These are phyloP conservation scores for Polygonum aviculare DNA, from an alignment of 148 eudicot species.

Conservation along the genomic window DNA sequence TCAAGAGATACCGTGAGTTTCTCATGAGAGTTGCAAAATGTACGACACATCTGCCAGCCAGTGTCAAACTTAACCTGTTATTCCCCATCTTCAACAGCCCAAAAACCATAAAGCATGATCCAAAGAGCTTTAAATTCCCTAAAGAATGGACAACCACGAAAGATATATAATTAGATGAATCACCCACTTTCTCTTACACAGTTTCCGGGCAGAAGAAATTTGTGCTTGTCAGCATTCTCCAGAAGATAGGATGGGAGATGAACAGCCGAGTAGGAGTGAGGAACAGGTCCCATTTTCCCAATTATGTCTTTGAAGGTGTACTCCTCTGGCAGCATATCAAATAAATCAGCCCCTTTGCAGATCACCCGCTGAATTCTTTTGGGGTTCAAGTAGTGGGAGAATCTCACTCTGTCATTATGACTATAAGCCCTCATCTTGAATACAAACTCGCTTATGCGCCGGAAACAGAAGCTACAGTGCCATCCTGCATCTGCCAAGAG, in stretches of 20 bases:
- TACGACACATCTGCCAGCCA: not conserved
- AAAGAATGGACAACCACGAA: not conserved
- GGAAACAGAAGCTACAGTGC: constrained; percentile 49
- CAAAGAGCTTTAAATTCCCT: not conserved
- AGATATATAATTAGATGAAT: not conserved
- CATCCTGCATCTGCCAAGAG: constrained; percentile 43
- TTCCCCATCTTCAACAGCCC: not conserved
- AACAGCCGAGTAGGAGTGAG: constrained; percentile 39
- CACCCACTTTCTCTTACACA: constrained; percentile 39
- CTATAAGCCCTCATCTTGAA: constrained; percentile 52
- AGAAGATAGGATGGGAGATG: constrained; percentile 40
- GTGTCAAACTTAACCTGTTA: not conserved
- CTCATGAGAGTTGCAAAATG: not conserved
- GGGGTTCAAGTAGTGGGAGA: constrained; percentile 28
- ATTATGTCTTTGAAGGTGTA: constrained; percentile 39
- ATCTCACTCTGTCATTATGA: constrained; percentile 38
- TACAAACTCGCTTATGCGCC: constrained; percentile 29
- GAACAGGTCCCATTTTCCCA: constrained; percentile 40
- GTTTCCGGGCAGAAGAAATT: constrained; percentile 35
- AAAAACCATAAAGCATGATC: not conserved
- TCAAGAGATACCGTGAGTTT: not conserved
- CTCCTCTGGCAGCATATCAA: constrained; percentile 45
- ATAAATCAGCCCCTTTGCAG: constrained; percentile 37
- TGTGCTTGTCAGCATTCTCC: constrained; percentile 34
- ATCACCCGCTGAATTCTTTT: constrained; percentile 36